Evolutionary conservation across 257 asterid species (phyloP).

Genomic region (Schizonepeta tenuifolia): DNA sequence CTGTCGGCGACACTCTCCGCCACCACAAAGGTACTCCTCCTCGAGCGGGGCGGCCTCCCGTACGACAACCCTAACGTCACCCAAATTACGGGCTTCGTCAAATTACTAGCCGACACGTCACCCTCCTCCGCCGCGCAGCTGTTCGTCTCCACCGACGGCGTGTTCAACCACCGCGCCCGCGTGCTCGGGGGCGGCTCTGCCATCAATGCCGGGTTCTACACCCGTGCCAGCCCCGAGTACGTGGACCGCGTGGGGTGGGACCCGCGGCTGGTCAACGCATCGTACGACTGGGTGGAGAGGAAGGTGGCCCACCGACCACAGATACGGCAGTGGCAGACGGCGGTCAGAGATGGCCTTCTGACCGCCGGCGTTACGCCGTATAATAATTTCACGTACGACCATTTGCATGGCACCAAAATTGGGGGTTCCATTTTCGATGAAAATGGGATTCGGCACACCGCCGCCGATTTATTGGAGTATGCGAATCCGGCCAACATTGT

Average conservation of each 20-base stretch:
- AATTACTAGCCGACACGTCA: constrained; percentile 52
- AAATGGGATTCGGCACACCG: constrained; percentile 66
- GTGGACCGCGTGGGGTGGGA: constrained; percentile 62
- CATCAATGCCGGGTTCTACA: constrained; percentile 83
- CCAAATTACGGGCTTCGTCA: constrained; percentile 47
- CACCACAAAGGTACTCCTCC: constrained; percentile 52
- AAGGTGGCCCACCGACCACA: constrained; percentile 67
- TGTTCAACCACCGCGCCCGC: constrained; percentile 80
- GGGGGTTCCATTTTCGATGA: constrained; percentile 79
- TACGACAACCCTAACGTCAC: constrained; percentile 66
- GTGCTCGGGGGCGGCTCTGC: constrained; percentile 85
- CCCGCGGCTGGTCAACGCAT: constrained; percentile 47
- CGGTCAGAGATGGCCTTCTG: constrained; percentile 64
- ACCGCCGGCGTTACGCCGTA: constrained; percentile 65
- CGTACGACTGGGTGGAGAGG: constrained; percentile 82
- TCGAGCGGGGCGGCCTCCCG: constrained; percentile 84
- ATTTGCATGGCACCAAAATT: constrained; percentile 67
- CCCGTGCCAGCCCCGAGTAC: constrained; percentile 57
- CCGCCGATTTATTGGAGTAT: constrained; percentile 81
- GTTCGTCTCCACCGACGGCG: constrained; percentile 86
- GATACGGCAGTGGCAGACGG: constrained; percentile 71
- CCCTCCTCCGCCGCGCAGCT: constrained; percentile 69
- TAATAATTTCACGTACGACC: constrained; percentile 59
- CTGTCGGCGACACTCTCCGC: constrained; percentile 81
- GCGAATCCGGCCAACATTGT: constrained; percentile 52